Conservation (phyloP, 306 rosid species). For the Prunus mongolica region DNA sequence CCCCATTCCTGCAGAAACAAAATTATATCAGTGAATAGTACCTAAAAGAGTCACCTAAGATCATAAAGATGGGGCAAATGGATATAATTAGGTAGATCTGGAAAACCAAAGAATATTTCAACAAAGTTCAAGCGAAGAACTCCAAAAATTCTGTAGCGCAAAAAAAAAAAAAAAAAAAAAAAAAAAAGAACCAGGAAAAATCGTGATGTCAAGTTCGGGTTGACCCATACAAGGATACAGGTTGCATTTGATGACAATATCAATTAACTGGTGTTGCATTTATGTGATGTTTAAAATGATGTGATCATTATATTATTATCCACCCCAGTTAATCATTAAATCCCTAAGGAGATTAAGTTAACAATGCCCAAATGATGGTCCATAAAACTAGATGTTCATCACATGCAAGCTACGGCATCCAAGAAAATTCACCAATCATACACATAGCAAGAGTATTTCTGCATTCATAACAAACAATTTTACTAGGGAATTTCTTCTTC, state of each 20-base stretch:
- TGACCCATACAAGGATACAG: neutral
- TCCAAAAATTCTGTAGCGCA: neutral
- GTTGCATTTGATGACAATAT: neutral
- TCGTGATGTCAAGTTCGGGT: neutral
- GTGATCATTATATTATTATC: neutral
- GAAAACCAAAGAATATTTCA: neutral
- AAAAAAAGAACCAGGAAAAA: neutral
- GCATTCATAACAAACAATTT: neutral
- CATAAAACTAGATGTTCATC: neutral
- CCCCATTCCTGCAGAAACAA: conserved; percentile 89
- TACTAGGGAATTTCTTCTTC: neutral
- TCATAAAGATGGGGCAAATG: neutral
- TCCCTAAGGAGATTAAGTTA: too few relatives aligned
- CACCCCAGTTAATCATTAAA: neutral
- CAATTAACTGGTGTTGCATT: neutral
- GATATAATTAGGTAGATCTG: neutral
- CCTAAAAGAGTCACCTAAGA: neutral
- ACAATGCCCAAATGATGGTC: too few relatives aligned
- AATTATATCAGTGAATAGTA: conserved; percentile 8
- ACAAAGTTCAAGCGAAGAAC: neutral
- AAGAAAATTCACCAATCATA: neutral
- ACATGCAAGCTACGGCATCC: neutral
- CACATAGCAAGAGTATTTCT: neutral
- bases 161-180: neutral
- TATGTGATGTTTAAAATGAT: neutral